Evolutionary conservation across 2,329 filamentous ascomycete genomes (phyloP).

Genomic region (Exophiala xenobiotica): DNA sequence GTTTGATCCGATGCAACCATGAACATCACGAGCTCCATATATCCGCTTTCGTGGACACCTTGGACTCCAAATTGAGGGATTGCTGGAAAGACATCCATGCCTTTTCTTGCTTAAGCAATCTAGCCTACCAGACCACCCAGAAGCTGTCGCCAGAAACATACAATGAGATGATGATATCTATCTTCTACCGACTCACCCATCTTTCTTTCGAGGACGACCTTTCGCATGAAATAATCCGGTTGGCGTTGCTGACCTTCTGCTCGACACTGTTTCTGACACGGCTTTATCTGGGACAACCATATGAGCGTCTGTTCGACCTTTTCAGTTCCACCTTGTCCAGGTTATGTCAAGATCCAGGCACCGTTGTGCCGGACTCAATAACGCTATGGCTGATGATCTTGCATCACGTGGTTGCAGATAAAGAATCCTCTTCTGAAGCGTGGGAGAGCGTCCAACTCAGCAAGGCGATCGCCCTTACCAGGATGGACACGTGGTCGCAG

Average conservation of each 20-base stretch:
- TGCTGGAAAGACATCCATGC: slow-evolving; percentile 12
- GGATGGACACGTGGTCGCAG: not conserved
- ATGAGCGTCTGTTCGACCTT: not conserved
- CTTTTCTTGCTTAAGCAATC: slow-evolving; percentile 11
- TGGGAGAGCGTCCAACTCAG: slow-evolving; percentile 1
- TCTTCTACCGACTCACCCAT: slow-evolving; percentile 11
- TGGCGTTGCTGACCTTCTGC: slow-evolving; percentile 1
- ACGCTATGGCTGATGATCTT: slow-evolving; percentile 1
- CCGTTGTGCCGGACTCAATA: not conserved
- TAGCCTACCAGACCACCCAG: slow-evolving; percentile 8
- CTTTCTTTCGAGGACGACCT: slow-evolving; percentile 5
- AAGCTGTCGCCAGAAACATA: slow-evolving; percentile 11
- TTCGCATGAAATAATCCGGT: not conserved
- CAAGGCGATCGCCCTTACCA: not conserved
- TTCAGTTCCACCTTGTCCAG: not conserved
- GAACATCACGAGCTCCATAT: not conserved
- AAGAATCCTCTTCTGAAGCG: not conserved
- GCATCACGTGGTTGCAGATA: not conserved
- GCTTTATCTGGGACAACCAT: not conserved
- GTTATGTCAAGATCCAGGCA: not conserved
- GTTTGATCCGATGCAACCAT: slow-evolving; percentile 3
- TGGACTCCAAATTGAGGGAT: not conserved
- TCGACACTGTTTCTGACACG: slow-evolving; percentile 4
- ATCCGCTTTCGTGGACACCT: not conserved
- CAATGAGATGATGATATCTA: slow-evolving; percentile 13